phyloP scores from a whole-genome alignment of 495 filamentous ascomycete species.

The Viridothelium virens region DNA sequence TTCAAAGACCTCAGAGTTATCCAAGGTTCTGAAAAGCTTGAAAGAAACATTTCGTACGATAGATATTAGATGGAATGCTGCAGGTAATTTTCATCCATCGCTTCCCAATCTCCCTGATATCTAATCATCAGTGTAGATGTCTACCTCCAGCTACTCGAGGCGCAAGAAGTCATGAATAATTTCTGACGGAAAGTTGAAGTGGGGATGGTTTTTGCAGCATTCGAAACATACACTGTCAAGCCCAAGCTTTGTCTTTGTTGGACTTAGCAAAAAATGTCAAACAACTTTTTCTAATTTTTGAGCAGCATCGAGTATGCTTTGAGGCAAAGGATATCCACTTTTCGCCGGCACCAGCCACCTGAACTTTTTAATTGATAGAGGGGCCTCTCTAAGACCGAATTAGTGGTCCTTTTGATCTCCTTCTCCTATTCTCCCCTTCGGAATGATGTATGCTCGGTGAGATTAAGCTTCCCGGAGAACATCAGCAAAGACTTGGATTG shows the following conservation, averaged over 20 bases:
- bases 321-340: no score
- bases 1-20: not conserved
- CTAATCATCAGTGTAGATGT: slow-evolving; percentile 16
- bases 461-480: no score
- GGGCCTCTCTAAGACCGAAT: no score
- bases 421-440: no score
- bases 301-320: no score
- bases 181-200: not conserved
- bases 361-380: no score
- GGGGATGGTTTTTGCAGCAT: not conserved
- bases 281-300: no score
- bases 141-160: slow-evolving; percentile 28
- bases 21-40: slow-evolving; percentile 11
- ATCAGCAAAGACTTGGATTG: no score
- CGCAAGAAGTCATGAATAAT: slow-evolving; percentile 4
- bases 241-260: not conserved
- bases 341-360: no score
- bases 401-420: no score
- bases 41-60: slow-evolving; percentile 11
- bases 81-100: slow-evolving; percentile 9
- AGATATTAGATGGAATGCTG: slow-evolving; percentile 18
- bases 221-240: not conserved
- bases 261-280: no score
- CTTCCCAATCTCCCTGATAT: not conserved
- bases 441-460: no score